phyloP scores from a whole-genome alignment of 768 basidiomycete genomes.

The Leccinum rimulosum region DNA sequence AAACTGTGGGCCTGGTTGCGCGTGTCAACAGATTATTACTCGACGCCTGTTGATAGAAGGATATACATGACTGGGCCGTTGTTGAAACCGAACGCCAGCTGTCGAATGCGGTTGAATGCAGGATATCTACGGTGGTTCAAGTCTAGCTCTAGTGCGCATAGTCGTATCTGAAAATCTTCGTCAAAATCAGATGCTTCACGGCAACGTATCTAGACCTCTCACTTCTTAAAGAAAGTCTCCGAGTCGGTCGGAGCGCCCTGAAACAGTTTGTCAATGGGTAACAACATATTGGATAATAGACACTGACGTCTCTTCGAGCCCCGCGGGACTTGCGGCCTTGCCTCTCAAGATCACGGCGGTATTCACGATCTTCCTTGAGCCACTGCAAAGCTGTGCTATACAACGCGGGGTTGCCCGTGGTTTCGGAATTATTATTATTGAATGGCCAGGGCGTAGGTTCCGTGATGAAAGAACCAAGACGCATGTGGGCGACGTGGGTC shows the following conservation, averaged over 20 bases:
- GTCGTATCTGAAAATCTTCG: conserved; percentile 42
- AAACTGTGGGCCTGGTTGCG: neutral
- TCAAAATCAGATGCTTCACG: conserved; percentile 4
- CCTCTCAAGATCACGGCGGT: conserved; percentile 57
- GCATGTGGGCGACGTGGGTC: conserved; percentile 91
- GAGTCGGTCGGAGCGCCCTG: conserved; percentile 69
- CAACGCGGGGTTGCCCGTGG: conserved; percentile 37
- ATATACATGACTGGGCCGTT: conserved; percentile 7
- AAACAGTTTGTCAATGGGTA: conserved; percentile 7
- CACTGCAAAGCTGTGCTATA: conserved; percentile 80
- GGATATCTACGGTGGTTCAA: neutral
- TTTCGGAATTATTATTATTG: conserved; percentile 22
- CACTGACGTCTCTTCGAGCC: conserved; percentile 52
- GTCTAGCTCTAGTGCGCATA: conserved; percentile 39
- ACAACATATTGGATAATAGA: conserved; percentile 7
- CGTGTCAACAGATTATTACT: neutral
- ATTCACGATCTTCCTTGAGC: conserved; percentile 80
- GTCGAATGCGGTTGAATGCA: conserved; percentile 10
- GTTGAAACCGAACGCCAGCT: conserved; percentile 16
- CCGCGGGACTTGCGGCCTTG: conserved; percentile 59
- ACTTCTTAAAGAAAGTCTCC: conserved; percentile 87
- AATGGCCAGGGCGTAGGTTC: conserved; percentile 71
- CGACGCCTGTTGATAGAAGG: conserved; percentile 6
- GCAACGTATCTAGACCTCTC: conserved; percentile 28
- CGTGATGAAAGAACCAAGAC: conserved; percentile 71